Evolutionary conservation across 2,329 filamentous ascomycete species (phyloP).

Genomic region (Diplodia corticola): DNA sequence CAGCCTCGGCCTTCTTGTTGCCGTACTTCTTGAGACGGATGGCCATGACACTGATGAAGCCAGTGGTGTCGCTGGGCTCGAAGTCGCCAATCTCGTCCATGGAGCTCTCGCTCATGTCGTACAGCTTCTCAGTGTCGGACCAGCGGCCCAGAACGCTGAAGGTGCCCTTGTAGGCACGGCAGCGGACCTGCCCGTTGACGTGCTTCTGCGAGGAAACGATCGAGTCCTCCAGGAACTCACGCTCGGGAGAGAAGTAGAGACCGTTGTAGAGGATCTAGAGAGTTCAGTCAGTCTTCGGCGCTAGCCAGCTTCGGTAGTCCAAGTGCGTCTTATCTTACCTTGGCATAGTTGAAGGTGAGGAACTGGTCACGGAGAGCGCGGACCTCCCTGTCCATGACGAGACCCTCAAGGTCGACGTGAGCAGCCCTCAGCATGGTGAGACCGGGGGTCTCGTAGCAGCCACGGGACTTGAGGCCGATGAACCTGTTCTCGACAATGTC

Average conservation of each 20-base stretch:
- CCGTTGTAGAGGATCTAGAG: conserved; percentile 55
- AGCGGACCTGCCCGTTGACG: conserved; percentile 55
- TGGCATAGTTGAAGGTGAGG: conserved; percentile 64
- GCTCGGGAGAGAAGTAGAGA: conserved; percentile 69
- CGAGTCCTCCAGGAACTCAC: conserved; percentile 68
- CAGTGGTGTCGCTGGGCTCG: conserved; percentile 64
- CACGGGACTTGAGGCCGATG: conserved; percentile 76
- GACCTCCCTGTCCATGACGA: conserved; percentile 68
- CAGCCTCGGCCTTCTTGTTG: conserved; percentile 23
- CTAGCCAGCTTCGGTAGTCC: too few relatives aligned
- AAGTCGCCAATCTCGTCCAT: conserved; percentile 74
- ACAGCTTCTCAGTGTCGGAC: conserved; percentile 68
- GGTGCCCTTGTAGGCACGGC: conserved; percentile 67
- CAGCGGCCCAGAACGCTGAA: conserved; percentile 61
- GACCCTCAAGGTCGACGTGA: conserved; percentile 64
- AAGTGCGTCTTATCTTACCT: conserved; percentile 41
- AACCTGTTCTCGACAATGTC: conserved; percentile 83
- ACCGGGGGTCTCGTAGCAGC: conserved; percentile 68
- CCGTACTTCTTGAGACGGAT: conserved; percentile 44
- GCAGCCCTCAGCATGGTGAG: conserved; percentile 54
- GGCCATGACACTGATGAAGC: conserved; percentile 70
- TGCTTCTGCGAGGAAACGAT: conserved; percentile 41
- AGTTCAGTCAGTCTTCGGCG: background rate
- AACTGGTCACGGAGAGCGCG: conserved; percentile 71
- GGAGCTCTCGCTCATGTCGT: conserved; percentile 63